Conservation (phyloP, 2,329 filamentous ascomycete genomes). For the Bipolaris bicolor region DNA sequence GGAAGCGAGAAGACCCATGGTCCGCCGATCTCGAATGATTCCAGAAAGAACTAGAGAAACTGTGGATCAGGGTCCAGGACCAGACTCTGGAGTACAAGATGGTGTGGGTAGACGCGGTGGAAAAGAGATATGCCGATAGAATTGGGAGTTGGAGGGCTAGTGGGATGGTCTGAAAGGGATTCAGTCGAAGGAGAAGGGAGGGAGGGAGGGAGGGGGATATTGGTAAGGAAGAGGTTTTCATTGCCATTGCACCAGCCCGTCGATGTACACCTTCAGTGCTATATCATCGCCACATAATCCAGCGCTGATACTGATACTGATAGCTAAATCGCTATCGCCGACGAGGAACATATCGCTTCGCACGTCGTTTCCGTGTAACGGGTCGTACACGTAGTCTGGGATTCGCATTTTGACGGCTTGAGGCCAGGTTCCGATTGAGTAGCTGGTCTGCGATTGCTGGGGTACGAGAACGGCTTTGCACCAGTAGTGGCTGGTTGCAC, state of each 20-base stretch:
- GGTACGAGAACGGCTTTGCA: conserved; percentile 24
- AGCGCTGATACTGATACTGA: conserved; percentile 28
- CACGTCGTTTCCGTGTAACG: conserved; percentile 18
- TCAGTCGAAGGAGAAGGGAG: background rate
- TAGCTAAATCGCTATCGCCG: conserved; percentile 20
- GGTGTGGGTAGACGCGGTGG: background rate
- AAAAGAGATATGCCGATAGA: background rate
- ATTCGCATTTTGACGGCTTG: conserved; percentile 22
- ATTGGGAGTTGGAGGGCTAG: background rate
- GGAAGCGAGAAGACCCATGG: background rate
- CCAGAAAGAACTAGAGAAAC: background rate
- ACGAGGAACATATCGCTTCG: conserved; percentile 32
- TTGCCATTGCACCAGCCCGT: conserved; percentile 28
- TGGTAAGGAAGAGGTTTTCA: background rate
- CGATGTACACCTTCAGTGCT: conserved; percentile 28
- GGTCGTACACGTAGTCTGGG: conserved; percentile 23
- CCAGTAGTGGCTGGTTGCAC: conserved; percentile 33
- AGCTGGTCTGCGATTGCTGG: conserved; percentile 14
- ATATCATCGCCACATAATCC: conserved; percentile 29
- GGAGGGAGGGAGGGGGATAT: background rate
- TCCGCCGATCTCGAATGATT: background rate
- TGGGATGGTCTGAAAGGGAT: background rate
- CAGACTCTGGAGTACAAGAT: background rate
- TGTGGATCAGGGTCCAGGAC: background rate
- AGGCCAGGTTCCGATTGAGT: conserved; percentile 18